phyloP scores from a whole-genome alignment of 2,329 filamentous ascomycete genomes.

The Cytospora chrysosperma region DNA sequence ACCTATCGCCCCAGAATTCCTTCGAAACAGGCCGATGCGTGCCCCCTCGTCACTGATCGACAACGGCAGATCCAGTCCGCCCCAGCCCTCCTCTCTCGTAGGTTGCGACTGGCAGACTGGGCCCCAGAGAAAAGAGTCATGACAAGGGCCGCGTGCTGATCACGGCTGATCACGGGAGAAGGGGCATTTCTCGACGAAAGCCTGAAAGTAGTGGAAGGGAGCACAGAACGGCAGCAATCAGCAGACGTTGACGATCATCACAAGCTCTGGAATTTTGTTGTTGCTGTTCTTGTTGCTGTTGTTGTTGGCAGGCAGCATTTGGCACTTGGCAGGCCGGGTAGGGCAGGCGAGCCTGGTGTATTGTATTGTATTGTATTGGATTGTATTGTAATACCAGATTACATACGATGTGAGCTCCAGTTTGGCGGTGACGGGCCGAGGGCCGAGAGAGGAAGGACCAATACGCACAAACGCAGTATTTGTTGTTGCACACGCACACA shows the following conservation, averaged over 20 bases:
- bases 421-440: conserved; percentile 16
- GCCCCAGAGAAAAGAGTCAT: background rate
- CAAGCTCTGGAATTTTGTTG: background rate
- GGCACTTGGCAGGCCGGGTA: background rate
- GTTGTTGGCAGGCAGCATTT: background rate
- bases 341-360: background rate
- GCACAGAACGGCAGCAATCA: background rate
- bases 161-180: background rate
- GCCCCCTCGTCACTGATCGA: conserved; percentile 8
- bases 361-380: too few relatives aligned
- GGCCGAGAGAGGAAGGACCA: background rate
- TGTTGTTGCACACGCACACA: background rate
- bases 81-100: conserved; percentile 1
- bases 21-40: conserved; percentile 13
- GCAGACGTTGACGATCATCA: background rate
- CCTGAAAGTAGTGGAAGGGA: too few relatives aligned
- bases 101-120: background rate
- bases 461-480: background rate
- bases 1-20: background rate
- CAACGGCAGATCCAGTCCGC: conserved; percentile 17
- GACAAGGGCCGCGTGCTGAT: background rate
- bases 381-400: too few relatives aligned
- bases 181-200: background rate
- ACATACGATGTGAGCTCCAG: background rate
- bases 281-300: too few relatives aligned